phyloP scores from a whole-genome alignment of 768 basidiomycete genomes.

The Boletus edulis region DNA sequence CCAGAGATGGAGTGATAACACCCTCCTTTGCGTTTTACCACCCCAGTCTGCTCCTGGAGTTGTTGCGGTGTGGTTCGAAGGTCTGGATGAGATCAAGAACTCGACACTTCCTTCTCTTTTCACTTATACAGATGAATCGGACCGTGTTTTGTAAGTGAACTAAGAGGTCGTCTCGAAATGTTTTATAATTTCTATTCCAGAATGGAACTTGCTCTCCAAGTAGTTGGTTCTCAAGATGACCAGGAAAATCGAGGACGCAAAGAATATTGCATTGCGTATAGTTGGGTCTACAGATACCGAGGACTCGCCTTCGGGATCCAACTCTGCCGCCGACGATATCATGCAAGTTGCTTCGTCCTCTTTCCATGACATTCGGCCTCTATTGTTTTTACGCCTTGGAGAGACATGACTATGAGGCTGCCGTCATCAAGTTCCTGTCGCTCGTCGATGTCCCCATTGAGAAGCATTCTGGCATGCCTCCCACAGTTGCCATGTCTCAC shows the following conservation, averaged over 20 bases:
- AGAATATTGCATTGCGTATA: conserved; percentile 91
- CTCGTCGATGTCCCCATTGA: conserved; percentile 68
- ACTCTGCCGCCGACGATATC: conserved; percentile 36
- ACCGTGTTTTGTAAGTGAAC: conserved; percentile 74
- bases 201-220: conserved; percentile 94
- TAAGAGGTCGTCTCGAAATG: background rate
- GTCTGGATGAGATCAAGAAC: conserved; percentile 61
- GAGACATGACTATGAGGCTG: conserved; percentile 67
- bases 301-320: conserved; percentile 35
- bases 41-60: conserved; percentile 78
- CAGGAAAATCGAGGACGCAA: conserved; percentile 89
- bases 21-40: conserved; percentile 88
- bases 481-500: conserved; percentile 63
- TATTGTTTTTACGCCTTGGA: conserved; percentile 53
- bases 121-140: conserved; percentile 89
- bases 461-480: conserved; percentile 38
- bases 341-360: conserved; percentile 53
- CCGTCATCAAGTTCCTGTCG: conserved; percentile 78
- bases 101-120: conserved; percentile 61
- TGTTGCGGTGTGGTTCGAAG: conserved; percentile 88
- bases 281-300: conserved; percentile 71
- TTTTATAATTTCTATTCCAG: conserved; percentile 39
- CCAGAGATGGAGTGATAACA: conserved; percentile 89
- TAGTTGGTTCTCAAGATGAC: conserved; percentile 97
- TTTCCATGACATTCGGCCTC: conserved; percentile 52